Conservation (phyloP, 495 filamentous ascomycete genomes). For the Neurospora terricola region DNA sequence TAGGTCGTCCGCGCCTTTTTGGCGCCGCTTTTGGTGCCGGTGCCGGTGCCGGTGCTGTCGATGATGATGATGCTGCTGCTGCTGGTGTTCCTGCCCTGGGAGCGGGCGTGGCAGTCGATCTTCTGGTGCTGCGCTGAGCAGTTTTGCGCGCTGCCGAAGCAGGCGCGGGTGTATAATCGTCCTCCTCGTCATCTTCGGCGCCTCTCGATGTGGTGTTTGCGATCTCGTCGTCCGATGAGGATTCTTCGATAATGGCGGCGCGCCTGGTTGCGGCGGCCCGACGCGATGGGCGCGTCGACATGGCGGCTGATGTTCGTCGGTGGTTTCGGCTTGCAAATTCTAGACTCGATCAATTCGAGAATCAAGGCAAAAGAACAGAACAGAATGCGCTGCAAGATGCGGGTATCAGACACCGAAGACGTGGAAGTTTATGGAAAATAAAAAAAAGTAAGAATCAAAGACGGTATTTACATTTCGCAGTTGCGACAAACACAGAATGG, state of each 20-base stretch:
- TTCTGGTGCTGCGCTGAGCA: constrained; percentile 30
- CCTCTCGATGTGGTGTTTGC: constrained; percentile 47
- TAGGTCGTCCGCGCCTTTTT: constrained; percentile 22
- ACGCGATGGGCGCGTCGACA: constrained; percentile 65
- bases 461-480: not conserved
- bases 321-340: constrained; percentile 1
- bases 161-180: constrained; percentile 73
- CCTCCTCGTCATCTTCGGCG: constrained; percentile 53
- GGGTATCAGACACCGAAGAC: not conserved
- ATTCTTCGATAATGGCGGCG: constrained; percentile 54
- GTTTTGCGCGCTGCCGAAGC: constrained; percentile 13
- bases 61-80: not conserved
- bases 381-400: not conserved
- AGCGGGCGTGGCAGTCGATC: constrained; percentile 39
- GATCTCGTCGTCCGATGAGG: constrained; percentile 60
- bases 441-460: not conserved
- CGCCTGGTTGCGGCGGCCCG: constrained; percentile 55
- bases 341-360: not conserved
- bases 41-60: constrained; percentile 16
- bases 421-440: not conserved
- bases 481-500: not conserved
- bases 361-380: not conserved
- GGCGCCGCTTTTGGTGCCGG: constrained; percentile 19
- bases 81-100: constrained; percentile 23
- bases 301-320: constrained; percentile 16